Base-by-base conservation (phyloP, 495 filamentous ascomycete species). In the Echria macrotheca region DNA sequence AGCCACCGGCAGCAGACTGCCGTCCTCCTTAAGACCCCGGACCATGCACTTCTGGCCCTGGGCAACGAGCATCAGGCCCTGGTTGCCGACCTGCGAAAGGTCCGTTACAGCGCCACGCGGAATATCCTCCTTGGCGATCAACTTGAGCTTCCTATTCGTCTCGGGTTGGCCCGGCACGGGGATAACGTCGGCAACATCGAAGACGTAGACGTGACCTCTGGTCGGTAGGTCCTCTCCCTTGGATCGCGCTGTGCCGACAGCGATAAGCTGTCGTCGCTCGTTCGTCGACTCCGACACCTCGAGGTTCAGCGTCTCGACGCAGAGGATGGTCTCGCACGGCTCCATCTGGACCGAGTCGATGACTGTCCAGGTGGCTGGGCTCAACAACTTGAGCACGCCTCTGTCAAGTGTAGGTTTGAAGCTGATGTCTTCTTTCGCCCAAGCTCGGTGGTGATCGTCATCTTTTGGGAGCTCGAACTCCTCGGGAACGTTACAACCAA, bases 21-120 rank as follows among this genome's bases (percentile, higher is more conserved):
- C 86, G 57, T 99, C 93, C 67, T 97, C 93, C 59, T 96, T 96
- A 0, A 99, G 74, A 29, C 93, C 93, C 41, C 93, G 75, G 2
- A 99, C 89, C 86, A 97, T 93, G 63, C 88, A 86, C 60, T 99
- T 99, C 58, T 96, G 93, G 2, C 93, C 93, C 61, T 99, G 94
- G 0, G 90, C 89, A 11, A 86, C 84, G 31, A 95, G 81, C 68
- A 97, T 75, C 49, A 96, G 86, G 0, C 91, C 91, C 59, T 96
- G 90, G 0, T 84, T 89, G n/a, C 93, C 93, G 26, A 95, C 82
- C 23, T 84, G 81, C 3, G 86, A 89, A 10, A 99, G 54, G 0
- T 87, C 86, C 3, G 89, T 96, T 10, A 99, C 86, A n/a, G 91
- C 90, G 2, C 93, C 93, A 49, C 91, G 87, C 32, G 75, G 70